phyloP scores from a whole-genome alignment of 306 rosid genomes.

The Trifolium dubium region DNA sequence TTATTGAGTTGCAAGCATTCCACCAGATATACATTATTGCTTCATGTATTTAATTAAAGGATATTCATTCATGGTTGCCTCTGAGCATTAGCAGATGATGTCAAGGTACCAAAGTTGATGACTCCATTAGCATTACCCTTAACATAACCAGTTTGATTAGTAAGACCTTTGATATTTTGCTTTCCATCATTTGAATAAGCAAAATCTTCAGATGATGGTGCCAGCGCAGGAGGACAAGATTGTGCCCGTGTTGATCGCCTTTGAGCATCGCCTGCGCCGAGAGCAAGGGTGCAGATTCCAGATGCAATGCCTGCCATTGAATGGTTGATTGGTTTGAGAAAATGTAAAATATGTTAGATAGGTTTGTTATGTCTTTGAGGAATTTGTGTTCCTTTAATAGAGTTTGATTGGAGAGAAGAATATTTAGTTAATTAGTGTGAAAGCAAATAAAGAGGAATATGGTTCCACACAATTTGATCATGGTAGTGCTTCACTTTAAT shows the following conservation, averaged over 20 bases:
- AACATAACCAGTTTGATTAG: conserved; percentile 49
- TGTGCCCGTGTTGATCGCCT: conserved; percentile 16
- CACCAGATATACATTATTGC: background rate
- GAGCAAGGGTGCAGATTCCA: conserved; percentile 44
- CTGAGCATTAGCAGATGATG: conserved; percentile 13
- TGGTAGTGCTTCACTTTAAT: background rate
- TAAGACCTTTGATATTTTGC: conserved; percentile 49
- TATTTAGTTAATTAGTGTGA: conserved; percentile 20
- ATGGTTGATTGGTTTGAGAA: background rate
- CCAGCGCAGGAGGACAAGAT: background rate
- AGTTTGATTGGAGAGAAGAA: background rate
- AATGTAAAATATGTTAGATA: background rate
- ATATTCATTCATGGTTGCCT: conserved; percentile 29
- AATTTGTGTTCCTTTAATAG: conserved; percentile 37
- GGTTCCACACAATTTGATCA: background rate
- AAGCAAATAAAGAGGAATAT: conserved; percentile 33
- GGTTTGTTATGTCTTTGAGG: conserved; percentile 10
- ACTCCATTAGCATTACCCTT: conserved; percentile 54
- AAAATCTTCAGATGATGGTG: background rate
- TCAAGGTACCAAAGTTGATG: conserved; percentile 46
- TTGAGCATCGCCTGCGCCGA: conserved; percentile 29
- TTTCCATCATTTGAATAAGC: conserved; percentile 18
- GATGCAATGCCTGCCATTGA: conserved; percentile 46
- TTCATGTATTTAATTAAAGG: background rate
- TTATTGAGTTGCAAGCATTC: conserved; percentile 2